Evolutionary conservation across 1,139 yeast species (phyloP).

Genomic region (Candida freyschussii): DNA sequence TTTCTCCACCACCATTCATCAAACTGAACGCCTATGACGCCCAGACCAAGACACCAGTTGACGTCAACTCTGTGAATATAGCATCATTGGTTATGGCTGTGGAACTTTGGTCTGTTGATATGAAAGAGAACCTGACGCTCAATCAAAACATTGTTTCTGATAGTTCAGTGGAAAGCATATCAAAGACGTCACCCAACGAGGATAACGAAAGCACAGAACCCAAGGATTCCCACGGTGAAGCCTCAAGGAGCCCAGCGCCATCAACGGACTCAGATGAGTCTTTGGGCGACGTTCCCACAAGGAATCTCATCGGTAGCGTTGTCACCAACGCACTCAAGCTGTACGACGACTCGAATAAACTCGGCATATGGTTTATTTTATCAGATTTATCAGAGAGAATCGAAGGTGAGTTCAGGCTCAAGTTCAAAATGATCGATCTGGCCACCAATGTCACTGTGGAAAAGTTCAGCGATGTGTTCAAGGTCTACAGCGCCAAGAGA

Average conservation of each 20-base stretch:
- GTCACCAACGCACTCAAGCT: conserved; percentile 38
- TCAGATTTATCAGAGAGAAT: conserved; percentile 40
- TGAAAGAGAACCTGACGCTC: conserved; percentile 28
- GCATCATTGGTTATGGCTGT: conserved; percentile 32
- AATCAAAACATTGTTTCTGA: conserved; percentile 16
- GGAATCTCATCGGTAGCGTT: conserved; percentile 37
- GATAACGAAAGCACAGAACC: too few relatives aligned
- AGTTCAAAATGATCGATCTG: conserved; percentile 31
- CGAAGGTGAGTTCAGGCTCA: conserved; percentile 38
- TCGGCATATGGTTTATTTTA: conserved; percentile 40
- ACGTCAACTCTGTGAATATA: conserved; percentile 29
- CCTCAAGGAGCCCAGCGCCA: conserved; percentile 1
- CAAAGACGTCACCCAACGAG: not conserved
- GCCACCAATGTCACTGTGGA: conserved; percentile 10
- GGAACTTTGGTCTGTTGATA: conserved; percentile 37
- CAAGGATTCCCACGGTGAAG: not conserved
- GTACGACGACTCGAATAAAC: conserved; percentile 31
- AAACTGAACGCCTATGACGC: conserved; percentile 29
- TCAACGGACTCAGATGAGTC: conserved; percentile 20
- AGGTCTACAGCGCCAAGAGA: conserved; percentile 38
- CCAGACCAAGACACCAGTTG: conserved; percentile 24
- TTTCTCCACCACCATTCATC: conserved; percentile 42
- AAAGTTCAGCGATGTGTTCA: conserved; percentile 32
- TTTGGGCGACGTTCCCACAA: conserved; percentile 28
- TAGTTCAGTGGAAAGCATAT: not conserved